These are phyloP conservation scores for Globisporangium camurandrum DNA, from an alignment of 352 stramenopile species.

Conservation along the genomic window DNA sequence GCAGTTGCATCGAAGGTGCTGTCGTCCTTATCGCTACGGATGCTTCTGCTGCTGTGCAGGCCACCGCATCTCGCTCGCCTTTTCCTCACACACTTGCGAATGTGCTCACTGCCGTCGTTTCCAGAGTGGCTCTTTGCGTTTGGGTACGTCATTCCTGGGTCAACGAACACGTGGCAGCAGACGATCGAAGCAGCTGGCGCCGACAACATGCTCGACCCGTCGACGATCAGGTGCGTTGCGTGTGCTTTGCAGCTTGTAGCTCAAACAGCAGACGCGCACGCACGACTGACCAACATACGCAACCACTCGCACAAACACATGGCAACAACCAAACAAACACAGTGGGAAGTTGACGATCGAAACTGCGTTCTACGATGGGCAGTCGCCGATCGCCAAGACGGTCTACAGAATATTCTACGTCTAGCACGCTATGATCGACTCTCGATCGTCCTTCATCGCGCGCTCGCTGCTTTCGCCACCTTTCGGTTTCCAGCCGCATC, in stretches of 20 bases:
- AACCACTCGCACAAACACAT: neutral
- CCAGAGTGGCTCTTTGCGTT: slow-evolving; percentile 94
- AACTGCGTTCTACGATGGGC: slow-evolving; percentile 93
- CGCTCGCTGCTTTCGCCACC: no score
- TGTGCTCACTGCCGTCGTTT: no score
- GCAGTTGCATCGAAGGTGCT: slow-evolving; percentile 82
- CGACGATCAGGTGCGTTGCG: slow-evolving; percentile 58
- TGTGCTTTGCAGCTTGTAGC: no score
- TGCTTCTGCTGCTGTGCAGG: neutral
- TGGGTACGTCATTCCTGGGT: slow-evolving; percentile 93
- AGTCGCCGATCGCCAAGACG: slow-evolving; percentile 84
- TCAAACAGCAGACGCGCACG: neutral
- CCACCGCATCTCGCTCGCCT: no score
- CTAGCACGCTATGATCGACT: slow-evolving; percentile 19
- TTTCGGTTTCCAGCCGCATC: no score
- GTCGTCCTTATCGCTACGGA: neutral
- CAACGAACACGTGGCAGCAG: slow-evolving; percentile 94
- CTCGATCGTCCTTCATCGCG: no score
- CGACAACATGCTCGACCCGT: slow-evolving; percentile 85
- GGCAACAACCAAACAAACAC: no score
- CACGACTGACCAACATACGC: neutral
- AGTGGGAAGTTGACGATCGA: slow-evolving; percentile 93
- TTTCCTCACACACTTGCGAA: no score
- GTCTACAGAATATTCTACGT: slow-evolving; percentile 93
- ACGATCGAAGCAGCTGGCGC: slow-evolving; percentile 88